phyloP scores from a whole-genome alignment of 352 stramenopile genomes.

The Blastocystis sp. region DNA sequence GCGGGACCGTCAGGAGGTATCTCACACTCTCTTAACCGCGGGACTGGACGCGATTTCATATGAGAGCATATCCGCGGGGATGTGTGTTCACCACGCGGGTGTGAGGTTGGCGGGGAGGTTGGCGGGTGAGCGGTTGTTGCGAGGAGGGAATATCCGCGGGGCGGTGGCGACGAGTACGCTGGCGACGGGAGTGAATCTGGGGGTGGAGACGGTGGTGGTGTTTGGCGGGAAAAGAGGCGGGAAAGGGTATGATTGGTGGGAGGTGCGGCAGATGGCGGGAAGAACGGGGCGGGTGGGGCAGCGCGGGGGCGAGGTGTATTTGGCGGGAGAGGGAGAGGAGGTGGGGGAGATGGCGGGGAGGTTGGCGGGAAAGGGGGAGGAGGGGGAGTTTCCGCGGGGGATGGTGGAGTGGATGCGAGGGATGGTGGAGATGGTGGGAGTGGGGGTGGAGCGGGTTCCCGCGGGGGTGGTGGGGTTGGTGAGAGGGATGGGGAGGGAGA shows the following conservation, averaged over 20 bases:
- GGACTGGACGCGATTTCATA: too few relatives aligned
- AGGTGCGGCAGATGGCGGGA: constrained; percentile 24
- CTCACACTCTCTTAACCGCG: too few relatives aligned
- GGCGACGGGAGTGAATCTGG: constrained; percentile 18
- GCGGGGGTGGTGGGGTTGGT: background rate
- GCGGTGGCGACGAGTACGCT: constrained; percentile 14
- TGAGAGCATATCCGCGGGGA: too few relatives aligned
- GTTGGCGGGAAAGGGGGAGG: background rate
- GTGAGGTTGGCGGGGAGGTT: background rate
- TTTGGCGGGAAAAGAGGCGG: background rate
- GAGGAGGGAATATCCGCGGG: background rate
- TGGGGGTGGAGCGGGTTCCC: background rate
- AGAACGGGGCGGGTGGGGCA: constrained; percentile 33
- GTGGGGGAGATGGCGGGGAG: background rate
- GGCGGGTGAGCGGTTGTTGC: background rate
- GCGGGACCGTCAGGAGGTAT: background rate
- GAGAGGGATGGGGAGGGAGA: too few relatives aligned
- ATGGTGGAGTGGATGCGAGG: background rate
- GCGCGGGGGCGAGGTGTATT: background rate
- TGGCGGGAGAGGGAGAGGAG: background rate
- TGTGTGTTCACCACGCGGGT: constrained; percentile 10
- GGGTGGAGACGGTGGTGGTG: background rate
- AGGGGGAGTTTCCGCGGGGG: background rate
- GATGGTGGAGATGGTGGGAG: background rate
- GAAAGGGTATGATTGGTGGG: background rate